Evolutionary conservation across 129 eudicot genomes (phyloP).

Genomic region (Centella asiatica): DNA sequence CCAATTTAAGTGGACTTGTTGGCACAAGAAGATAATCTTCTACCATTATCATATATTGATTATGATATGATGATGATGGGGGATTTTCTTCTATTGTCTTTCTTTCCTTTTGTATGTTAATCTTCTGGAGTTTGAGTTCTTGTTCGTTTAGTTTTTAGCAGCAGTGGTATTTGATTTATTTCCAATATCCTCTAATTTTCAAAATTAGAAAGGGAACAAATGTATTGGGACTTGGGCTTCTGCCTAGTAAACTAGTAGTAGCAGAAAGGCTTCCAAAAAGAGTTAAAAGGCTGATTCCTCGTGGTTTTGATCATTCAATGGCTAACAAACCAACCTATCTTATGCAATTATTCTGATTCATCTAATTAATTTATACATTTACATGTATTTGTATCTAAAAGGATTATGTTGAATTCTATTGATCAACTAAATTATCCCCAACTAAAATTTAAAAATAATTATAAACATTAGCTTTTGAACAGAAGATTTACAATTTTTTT

Average conservation of each 20-base stretch:
- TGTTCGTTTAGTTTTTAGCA: neutral
- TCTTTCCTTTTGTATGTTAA: neutral
- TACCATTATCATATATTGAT: neutral
- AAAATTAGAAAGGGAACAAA: neutral
- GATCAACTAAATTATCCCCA: too few species aligned
- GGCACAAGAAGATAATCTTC: constrained; percentile 9
- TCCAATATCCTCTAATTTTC: neutral
- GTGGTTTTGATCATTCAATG: too few species aligned
- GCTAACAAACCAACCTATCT: too few species aligned
- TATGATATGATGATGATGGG: constrained; percentile 15
- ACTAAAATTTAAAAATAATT: too few species aligned
- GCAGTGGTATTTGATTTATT: neutral
- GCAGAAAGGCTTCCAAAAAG: neutral
- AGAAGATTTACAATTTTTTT: too few species aligned
- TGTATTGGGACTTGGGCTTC: constrained; percentile 4
- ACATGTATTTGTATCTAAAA: too few species aligned
- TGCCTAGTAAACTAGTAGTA: neutral
- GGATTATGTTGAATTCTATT: too few species aligned
- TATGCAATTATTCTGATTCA: too few species aligned
- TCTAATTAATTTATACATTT: too few species aligned
- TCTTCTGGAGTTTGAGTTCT: neutral
- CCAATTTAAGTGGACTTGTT: constrained; percentile 8
- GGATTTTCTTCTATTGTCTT: too few species aligned
- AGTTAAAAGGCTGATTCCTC: neutral
- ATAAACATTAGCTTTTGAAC: too few species aligned